Evolutionary conservation across 495 filamentous ascomycete genomes (phyloP).

Genomic region (Bryoglossum gracile): DNA sequence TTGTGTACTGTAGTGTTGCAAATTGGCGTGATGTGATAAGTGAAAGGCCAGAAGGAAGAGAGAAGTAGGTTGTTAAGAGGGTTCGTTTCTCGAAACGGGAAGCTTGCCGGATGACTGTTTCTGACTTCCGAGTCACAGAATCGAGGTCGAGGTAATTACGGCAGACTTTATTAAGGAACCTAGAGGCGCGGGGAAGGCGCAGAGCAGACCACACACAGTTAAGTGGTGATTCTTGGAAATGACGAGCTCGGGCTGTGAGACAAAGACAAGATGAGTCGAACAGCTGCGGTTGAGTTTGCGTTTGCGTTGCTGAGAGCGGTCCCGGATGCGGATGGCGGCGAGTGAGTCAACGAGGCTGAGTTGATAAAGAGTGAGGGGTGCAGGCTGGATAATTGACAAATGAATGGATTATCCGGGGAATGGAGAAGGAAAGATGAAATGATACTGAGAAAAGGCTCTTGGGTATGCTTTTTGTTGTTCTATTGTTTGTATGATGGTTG

Average conservation of each 20-base stretch:
- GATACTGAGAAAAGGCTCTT: conserved; percentile 2
- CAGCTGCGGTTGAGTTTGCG: too few species aligned
- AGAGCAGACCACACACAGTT: conserved; percentile 18
- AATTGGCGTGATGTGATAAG: too few species aligned
- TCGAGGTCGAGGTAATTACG: not conserved
- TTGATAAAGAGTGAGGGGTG: conserved; percentile 2
- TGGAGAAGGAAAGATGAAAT: not conserved
- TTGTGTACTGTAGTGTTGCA: too few species aligned
- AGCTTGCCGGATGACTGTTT: not conserved
- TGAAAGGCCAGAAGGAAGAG: too few species aligned
- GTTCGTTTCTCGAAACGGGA: not conserved
- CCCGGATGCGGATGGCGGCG: conserved; percentile 10
- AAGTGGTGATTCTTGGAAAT: conserved; percentile 19
- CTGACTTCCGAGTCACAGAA: not conserved
- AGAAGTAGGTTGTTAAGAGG: not conserved
- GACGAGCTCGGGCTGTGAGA: conserved; percentile 1
- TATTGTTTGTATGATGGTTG: conserved; percentile 5
- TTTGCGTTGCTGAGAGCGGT: too few species aligned
- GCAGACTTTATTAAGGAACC: not conserved
- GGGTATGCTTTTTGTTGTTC: too few species aligned
- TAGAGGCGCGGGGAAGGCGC: conserved; percentile 2
- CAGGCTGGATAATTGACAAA: conserved; percentile 9
- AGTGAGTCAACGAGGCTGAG: conserved; percentile 17
- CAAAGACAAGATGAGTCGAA: too few species aligned
- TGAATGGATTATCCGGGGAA: conserved; percentile 13